A percentile compares a stretch with the other conserved stretches of the same genome.
These are phyloP conservation scores for Pisolithus sp. DNA, from an alignment of 768 basidiomycete genomes.

Conservation along the genomic window DNA sequence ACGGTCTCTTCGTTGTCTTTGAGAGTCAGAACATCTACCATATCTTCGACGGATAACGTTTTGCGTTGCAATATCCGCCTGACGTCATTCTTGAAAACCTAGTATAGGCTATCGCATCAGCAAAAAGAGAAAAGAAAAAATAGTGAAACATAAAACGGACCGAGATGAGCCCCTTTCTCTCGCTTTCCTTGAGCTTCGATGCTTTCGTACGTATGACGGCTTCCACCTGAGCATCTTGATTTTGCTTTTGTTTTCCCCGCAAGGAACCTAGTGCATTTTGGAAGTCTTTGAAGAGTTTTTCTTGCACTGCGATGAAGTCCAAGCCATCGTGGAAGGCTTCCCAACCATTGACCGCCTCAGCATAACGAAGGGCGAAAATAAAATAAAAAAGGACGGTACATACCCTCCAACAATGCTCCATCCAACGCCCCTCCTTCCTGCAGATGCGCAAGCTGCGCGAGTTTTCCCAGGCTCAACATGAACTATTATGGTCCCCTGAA, in stretches of 20 bases:
- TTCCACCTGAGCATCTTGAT: conserved; percentile 64
- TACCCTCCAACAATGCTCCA: conserved; percentile 53
- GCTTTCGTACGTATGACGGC: conserved; percentile 53
- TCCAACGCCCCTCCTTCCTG: conserved; percentile 42
- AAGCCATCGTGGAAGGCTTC: conserved; percentile 81
- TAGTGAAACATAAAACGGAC: conserved; percentile 10
- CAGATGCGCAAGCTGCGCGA: conserved; percentile 64
- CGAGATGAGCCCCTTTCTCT: conserved; percentile 45
- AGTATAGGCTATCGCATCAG: conserved; percentile 2
- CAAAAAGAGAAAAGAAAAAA: background rate
- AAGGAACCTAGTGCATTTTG: conserved; percentile 38
- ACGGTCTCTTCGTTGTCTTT: conserved; percentile 64
- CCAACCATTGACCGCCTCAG: conserved; percentile 5
- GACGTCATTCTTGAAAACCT: conserved; percentile 69
- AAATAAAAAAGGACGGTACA: conserved; percentile 5
- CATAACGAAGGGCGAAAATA: background rate
- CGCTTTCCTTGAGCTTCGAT: conserved; percentile 28
- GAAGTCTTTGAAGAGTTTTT: conserved; percentile 59
- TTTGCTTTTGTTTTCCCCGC: conserved; percentile 52
- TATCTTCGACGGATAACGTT: conserved; percentile 69
- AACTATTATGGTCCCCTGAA: conserved; percentile 42
- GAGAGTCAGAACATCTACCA: conserved; percentile 77
- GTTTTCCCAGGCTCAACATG: conserved; percentile 86
- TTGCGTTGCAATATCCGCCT: conserved; percentile 68
- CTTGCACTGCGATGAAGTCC: conserved; percentile 83